phyloP scores from a whole-genome alignment of 805 yeast species.

The Danielia reshetovae region DNA sequence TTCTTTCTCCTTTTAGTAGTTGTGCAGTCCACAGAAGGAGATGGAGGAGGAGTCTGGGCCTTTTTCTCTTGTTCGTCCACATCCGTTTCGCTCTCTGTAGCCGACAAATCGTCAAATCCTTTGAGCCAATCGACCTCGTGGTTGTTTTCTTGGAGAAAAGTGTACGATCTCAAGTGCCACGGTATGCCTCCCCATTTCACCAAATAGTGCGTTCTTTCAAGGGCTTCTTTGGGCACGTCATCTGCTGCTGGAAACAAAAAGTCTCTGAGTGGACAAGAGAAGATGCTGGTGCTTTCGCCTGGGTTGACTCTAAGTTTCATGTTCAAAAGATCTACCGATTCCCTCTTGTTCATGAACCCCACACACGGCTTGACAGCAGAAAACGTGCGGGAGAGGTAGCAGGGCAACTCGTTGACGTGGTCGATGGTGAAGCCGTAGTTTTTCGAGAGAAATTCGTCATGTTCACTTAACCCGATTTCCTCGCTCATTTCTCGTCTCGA shows the following conservation, averaged over 20 bases:
- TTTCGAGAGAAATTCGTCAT: slow-evolving; percentile 39
- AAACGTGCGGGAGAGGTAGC: slow-evolving; percentile 77
- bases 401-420: slow-evolving; percentile 61
- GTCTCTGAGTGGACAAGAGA: slow-evolving; percentile 67
- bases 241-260: slow-evolving; percentile 38
- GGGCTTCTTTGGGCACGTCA: slow-evolving; percentile 25
- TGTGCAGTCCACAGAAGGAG: neutral
- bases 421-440: slow-evolving; percentile 58
- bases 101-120: slow-evolving; percentile 51
- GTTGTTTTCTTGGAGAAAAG: slow-evolving; percentile 51
- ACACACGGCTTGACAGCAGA: slow-evolving; percentile 81
- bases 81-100: slow-evolving; percentile 47
- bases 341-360: slow-evolving; percentile 47
- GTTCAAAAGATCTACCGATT: slow-evolving; percentile 19
- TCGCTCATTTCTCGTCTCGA: slow-evolving; percentile 84
- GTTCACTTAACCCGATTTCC: slow-evolving; percentile 70
- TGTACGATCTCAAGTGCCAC: slow-evolving; percentile 60
- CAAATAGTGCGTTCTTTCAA: slow-evolving; percentile 29
- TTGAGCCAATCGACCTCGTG: slow-evolving; percentile 63
- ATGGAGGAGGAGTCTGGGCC: slow-evolving; percentile 8
- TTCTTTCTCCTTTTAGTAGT: slow-evolving; percentile 8
- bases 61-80: slow-evolving; percentile 17
- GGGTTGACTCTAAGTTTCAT: slow-evolving; percentile 57
- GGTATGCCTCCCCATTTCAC: slow-evolving; percentile 70
- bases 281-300: slow-evolving; percentile 70